These are phyloP conservation scores for Fusarium nematophilum DNA, from an alignment of 2,329 filamentous ascomycete genomes.

Conservation along the genomic window DNA sequence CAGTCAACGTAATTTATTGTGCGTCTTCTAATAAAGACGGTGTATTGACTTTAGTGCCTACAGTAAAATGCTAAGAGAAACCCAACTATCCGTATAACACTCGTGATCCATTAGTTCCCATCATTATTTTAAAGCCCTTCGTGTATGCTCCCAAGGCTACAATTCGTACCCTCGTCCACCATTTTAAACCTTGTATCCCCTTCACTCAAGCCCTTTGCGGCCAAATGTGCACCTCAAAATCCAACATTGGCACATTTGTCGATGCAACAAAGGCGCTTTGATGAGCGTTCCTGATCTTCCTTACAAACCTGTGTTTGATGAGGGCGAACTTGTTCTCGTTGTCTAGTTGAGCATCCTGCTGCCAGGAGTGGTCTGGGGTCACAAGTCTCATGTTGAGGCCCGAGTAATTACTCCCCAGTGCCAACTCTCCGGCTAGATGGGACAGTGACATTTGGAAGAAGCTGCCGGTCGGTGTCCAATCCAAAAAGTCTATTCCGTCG, in stretches of 20 bases:
- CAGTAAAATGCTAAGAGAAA: too few relatives aligned
- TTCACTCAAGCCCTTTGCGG: not conserved
- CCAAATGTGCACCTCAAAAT: not conserved
- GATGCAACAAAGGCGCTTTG: not conserved
- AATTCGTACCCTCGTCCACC: too few relatives aligned
- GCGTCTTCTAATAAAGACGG: too few relatives aligned
- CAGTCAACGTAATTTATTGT: too few relatives aligned
- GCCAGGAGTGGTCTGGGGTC: not conserved
- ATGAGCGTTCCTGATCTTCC: not conserved
- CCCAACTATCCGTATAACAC: too few relatives aligned
- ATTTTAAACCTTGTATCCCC: too few relatives aligned
- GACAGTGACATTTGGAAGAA: not conserved
- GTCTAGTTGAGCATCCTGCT: not conserved
- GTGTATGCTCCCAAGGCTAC: too few relatives aligned
- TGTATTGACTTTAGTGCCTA: too few relatives aligned
- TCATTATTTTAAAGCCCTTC: too few relatives aligned
- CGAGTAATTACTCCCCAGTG: not conserved
- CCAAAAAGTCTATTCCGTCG: fast-evolving
- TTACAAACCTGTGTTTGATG: not conserved
- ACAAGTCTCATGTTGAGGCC: not conserved
- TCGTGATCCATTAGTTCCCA: too few relatives aligned
- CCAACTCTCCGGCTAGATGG: not conserved
- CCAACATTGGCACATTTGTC: not conserved
- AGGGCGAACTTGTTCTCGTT: not conserved
- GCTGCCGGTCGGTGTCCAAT: not conserved